Evolutionary conservation across 2,329 filamentous ascomycete species (phyloP), one percentile per base, ranked within the genome.

Genomic region (Ramularia endophylla): DNA sequence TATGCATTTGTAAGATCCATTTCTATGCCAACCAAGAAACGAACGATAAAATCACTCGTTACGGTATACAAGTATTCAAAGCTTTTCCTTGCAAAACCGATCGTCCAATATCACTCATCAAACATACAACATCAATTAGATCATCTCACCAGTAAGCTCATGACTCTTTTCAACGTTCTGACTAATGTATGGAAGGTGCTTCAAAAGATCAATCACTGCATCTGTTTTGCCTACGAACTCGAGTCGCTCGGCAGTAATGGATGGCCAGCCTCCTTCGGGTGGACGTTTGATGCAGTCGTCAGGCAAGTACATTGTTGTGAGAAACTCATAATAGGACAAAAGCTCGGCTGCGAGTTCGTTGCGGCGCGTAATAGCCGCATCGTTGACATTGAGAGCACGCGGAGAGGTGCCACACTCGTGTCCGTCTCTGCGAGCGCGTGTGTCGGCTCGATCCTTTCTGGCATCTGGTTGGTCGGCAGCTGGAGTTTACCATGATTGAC

Each of bases 141-240:
- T n/a, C n/a, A n/a, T n/a, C n/a, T n/a, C n/a, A n/a, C n/a, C n/a
- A n/a, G n/a, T n/a, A n/a, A n/a, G n/a, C n/a, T n/a, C n/a, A n/a
- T n/a, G n/a, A n/a, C n/a, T n/a, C n/a, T n/a, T 16, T n/a, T 20
- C 41, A 8, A 17, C 4, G 22, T 29, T n/a, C 12, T 30, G 31
- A 11, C 15, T 16, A n/a, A 42, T 37, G 38, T 44, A 44, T n/a
- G 37, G 42, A 28, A 44, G 13, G 11, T 37, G 42, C 27, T 32
- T 36, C 27, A 36, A 31, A n/a, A 44, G 27, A 11, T 44, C 42
- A 3, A 40, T 37, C 8, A 40, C 42, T 5, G 27, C 28, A 17
- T 44, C 42, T 3, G 32, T 33, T 17, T 44, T 44, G 27, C 29
- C 17, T 3, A 44, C 15, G 18, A 33, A 37, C 11, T 16, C 37